Evolutionary conservation across 805 yeast genomes (phyloP).

Genomic region (Cyberlindnera petersonii): DNA sequence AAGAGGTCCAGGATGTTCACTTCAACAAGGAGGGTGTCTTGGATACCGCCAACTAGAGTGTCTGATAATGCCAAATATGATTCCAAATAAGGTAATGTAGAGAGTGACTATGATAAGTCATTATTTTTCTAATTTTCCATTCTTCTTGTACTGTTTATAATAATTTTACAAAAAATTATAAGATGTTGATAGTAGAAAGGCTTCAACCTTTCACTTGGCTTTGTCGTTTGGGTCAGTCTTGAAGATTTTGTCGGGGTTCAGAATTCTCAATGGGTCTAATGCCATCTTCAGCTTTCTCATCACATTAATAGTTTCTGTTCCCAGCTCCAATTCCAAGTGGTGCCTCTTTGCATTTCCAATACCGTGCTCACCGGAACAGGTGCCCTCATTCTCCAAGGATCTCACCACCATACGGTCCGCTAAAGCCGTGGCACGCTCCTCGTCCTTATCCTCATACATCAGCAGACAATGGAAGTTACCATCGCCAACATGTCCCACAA

Average conservation of each 20-base stretch:
- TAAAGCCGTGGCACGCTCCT: constrained; percentile 43
- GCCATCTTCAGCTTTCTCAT: constrained; percentile 74
- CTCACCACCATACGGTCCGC: constrained; percentile 60
- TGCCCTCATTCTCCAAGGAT: constrained; percentile 70
- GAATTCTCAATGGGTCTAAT: constrained; percentile 64
- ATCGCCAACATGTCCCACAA: constrained; percentile 81
- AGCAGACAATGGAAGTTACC: constrained; percentile 75
- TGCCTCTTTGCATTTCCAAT: constrained; percentile 72
- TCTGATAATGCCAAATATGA: no score
- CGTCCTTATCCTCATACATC: constrained; percentile 51
- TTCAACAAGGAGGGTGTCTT: constrained; percentile 35
- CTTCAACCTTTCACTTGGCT: constrained; percentile 6
- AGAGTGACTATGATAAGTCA: neutral
- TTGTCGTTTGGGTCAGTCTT: constrained; percentile 55
- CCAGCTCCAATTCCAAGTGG: constrained; percentile 58
- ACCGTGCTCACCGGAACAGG: constrained; percentile 86
- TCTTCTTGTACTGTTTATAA: neutral
- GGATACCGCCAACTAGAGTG: constrained; percentile 7
- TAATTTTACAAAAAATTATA: neutral
- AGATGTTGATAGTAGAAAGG: no score
- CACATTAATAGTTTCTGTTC: constrained; percentile 57
- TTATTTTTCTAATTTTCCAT: neutral
- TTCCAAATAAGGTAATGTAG: no score
- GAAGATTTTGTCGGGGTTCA: constrained; percentile 80
- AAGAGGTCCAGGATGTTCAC: constrained; percentile 35